Evolutionary conservation across 176 grass and related monocot genomes (phyloP).

Genomic region (Phragmites australis): DNA sequence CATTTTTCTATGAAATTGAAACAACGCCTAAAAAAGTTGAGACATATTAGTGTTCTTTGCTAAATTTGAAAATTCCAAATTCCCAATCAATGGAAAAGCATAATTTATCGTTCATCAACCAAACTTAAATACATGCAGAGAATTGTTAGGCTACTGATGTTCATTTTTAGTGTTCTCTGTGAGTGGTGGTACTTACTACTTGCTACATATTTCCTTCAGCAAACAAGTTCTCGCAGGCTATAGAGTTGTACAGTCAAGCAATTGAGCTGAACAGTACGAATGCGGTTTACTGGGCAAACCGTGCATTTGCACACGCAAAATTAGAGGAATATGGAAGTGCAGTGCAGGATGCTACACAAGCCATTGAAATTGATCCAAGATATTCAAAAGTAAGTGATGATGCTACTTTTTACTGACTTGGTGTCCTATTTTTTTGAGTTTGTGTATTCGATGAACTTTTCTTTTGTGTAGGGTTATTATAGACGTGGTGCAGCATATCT

Average conservation of each 20-base stretch:
- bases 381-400: constrained; percentile 70
- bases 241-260: constrained; percentile 77
- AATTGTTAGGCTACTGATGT: too few species aligned
- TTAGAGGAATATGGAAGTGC: constrained; percentile 94
- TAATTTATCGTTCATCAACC: constrained; percentile 42
- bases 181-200: constrained; percentile 9
- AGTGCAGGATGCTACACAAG: constrained; percentile 75
- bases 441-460: neutral
- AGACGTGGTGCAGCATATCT: constrained; percentile 79
- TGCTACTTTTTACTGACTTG: constrained; percentile 11
- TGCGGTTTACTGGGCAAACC: constrained; percentile 92
- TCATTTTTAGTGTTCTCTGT: neutral
- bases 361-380: constrained; percentile 77
- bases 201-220: constrained; percentile 34
- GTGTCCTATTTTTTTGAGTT: neutral
- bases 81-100: constrained; percentile 28
- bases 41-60: constrained; percentile 52
- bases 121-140: neutral
- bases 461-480: constrained; percentile 74
- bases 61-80: neutral
- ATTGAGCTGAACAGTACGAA: constrained; percentile 76
- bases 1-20: constrained; percentile 27
- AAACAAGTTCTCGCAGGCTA: constrained; percentile 87
- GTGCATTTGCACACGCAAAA: constrained; percentile 88
- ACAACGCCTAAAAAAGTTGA: constrained; percentile 44